phyloP scores from a whole-genome alignment of 148 eudicot species.

The Nepenthes gracilis region DNA sequence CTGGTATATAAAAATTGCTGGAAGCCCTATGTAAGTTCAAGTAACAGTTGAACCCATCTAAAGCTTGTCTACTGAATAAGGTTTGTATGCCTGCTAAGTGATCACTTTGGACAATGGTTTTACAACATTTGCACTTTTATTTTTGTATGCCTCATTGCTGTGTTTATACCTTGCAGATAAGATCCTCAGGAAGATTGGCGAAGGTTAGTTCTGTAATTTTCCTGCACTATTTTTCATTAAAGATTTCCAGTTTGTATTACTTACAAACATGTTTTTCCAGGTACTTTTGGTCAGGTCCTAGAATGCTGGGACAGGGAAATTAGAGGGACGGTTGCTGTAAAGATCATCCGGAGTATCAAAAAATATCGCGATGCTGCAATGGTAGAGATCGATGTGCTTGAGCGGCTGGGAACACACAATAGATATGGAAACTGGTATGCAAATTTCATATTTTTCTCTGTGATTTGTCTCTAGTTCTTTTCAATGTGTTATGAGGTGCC shows the following conservation, averaged over 20 bases:
- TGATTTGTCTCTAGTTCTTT: background rate
- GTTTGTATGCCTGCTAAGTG: background rate
- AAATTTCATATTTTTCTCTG: background rate
- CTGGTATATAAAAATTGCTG: too few species aligned
- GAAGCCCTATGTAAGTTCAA: too few species aligned
- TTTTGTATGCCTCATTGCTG: background rate
- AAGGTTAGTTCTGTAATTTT: slow-evolving; percentile 28
- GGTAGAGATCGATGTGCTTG: slow-evolving; percentile 83
- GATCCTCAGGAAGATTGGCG: slow-evolving; percentile 70
- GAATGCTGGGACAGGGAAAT: slow-evolving; percentile 72
- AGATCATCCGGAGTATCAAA: slow-evolving; percentile 74
- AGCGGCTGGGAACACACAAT: slow-evolving; percentile 81
- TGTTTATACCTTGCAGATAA: slow-evolving; percentile 38
- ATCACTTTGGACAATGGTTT: background rate
- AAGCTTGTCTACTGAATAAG: too few species aligned
- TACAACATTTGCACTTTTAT: background rate
- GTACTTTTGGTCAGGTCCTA: slow-evolving; percentile 73
- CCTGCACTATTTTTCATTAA: background rate
- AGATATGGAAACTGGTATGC: slow-evolving; percentile 64
- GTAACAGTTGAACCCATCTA: too few species aligned
- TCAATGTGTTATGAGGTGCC: slow-evolving; percentile 4
- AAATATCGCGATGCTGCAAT: slow-evolving; percentile 96
- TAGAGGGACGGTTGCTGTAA: slow-evolving; percentile 59
- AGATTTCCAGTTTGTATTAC: background rate
- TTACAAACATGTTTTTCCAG: slow-evolving; percentile 17